Evolutionary conservation across 495 filamentous ascomycete species (phyloP).

Genomic region (Clavariopsis aquatica): DNA sequence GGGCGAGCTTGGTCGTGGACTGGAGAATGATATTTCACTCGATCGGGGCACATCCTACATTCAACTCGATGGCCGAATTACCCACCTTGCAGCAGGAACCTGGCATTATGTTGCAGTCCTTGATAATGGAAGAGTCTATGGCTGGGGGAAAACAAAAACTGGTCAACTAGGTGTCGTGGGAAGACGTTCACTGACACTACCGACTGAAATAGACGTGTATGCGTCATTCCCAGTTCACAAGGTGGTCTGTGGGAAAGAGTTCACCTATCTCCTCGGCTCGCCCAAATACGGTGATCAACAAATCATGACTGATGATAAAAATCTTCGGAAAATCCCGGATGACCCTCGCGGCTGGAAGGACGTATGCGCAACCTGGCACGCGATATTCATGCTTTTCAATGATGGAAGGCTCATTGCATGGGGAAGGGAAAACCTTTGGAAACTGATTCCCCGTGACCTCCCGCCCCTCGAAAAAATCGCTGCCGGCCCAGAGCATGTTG

Average conservation of each 20-base stretch:
- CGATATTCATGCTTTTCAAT: slow-evolving; percentile 66
- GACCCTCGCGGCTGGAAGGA: slow-evolving; percentile 53
- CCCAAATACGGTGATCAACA: slow-evolving; percentile 55
- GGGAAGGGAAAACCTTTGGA: slow-evolving; percentile 83
- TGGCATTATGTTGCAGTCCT: slow-evolving; percentile 74
- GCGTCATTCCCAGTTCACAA: slow-evolving; percentile 58
- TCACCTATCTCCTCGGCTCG: slow-evolving; percentile 69
- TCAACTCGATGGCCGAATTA: slow-evolving; percentile 46
- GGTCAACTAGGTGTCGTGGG: slow-evolving; percentile 68
- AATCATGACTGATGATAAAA: slow-evolving; percentile 72
- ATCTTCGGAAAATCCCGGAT: slow-evolving; percentile 53
- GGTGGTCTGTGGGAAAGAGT: slow-evolving; percentile 78
- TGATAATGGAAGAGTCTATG: slow-evolving; percentile 73
- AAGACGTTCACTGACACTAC: slow-evolving; percentile 53
- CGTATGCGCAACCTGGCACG: slow-evolving; percentile 78
- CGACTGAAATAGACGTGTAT: slow-evolving; percentile 60
- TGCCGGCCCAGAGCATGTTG: slow-evolving; percentile 82
- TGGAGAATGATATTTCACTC: background rate
- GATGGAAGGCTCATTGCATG: slow-evolving; percentile 60
- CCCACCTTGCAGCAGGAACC: slow-evolving; percentile 68
- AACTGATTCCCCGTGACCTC: slow-evolving; percentile 65
- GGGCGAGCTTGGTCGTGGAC: slow-evolving; percentile 1
- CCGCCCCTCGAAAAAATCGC: slow-evolving; percentile 59
- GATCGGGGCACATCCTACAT: background rate
- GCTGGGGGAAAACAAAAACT: slow-evolving; percentile 84